phyloP scores from a whole-genome alignment of 768 basidiomycete species.

The Xanthoconium purpureum region DNA sequence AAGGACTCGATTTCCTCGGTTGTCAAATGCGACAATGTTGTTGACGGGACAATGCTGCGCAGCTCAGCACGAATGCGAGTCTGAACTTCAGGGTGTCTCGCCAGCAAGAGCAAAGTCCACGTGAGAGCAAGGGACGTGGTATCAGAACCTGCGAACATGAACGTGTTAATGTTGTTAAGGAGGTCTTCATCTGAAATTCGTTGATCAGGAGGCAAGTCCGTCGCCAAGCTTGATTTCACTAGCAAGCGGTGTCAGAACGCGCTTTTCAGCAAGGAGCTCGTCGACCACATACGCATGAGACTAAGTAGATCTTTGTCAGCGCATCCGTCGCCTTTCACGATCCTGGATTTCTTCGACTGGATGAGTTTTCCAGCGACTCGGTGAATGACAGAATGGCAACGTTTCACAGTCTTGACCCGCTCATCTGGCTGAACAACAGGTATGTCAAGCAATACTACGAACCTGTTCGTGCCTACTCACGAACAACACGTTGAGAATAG shows the following conservation, averaged over 20 bases:
- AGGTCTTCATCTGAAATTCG: constrained; percentile 87
- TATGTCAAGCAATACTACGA: neutral
- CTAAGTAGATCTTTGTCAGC: constrained; percentile 74
- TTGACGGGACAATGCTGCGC: constrained; percentile 40
- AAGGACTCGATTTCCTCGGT: constrained; percentile 66
- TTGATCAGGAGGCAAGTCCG: constrained; percentile 63
- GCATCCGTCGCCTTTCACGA: constrained; percentile 55
- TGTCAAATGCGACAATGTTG: constrained; percentile 44
- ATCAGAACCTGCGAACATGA: constrained; percentile 89
- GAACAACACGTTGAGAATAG: constrained; percentile 50
- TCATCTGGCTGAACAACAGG: constrained; percentile 52
- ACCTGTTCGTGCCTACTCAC: constrained; percentile 38
- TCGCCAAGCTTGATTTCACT: constrained; percentile 84
- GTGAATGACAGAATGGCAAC: constrained; percentile 60
- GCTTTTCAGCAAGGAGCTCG: neutral
- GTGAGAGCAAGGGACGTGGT: constrained; percentile 80
- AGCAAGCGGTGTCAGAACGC: constrained; percentile 7
- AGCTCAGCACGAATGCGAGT: constrained; percentile 70
- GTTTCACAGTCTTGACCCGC: constrained; percentile 45
- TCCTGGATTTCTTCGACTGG: constrained; percentile 73
- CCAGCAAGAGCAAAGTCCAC: constrained; percentile 79
- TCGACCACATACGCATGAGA: constrained; percentile 57
- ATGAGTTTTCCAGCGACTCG: constrained; percentile 74
- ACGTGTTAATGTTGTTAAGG: constrained; percentile 80
- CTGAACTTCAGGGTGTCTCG: constrained; percentile 65